Evolutionary conservation across 306 rosid genomes (phyloP).

Genomic region (Arachis hypogaea): DNA sequence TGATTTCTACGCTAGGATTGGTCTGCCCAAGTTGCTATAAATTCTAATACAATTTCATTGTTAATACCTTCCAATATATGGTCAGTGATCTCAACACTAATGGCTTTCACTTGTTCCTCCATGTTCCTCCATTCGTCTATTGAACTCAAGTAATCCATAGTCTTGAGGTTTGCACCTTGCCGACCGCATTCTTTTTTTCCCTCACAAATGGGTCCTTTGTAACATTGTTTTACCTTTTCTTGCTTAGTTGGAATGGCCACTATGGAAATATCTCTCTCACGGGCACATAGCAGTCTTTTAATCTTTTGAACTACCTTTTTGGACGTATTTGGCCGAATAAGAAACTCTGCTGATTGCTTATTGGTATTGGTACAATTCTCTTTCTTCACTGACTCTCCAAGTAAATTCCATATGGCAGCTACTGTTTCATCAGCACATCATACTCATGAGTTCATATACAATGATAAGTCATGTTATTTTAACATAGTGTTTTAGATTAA

Average conservation of each 20-base stretch:
- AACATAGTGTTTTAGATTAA: no score
- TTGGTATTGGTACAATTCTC: constrained; percentile 1
- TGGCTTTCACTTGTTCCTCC: constrained; percentile 43
- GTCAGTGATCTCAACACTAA: constrained; percentile 58
- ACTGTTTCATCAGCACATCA: constrained; percentile 41
- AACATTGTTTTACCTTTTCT: constrained; percentile 19
- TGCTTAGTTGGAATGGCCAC: constrained; percentile 44
- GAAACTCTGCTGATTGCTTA: constrained; percentile 39
- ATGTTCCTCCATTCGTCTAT: constrained; percentile 53
- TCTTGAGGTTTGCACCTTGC: constrained; percentile 36
- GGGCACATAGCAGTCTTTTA: constrained; percentile 61
- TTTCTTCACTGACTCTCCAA: constrained; percentile 43
- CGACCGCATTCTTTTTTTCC: constrained; percentile 47
- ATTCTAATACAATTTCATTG: constrained; percentile 51
- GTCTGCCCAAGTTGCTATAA: constrained; percentile 23
- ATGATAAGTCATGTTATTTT: background rate
- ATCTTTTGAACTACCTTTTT: constrained; percentile 56
- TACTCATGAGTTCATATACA: background rate
- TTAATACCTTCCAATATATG: constrained; percentile 55
- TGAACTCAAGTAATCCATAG: constrained; percentile 49
- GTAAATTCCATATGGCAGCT: constrained; percentile 52
- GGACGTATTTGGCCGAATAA: constrained; percentile 36
- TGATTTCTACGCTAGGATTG: background rate
- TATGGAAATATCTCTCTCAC: constrained; percentile 55
- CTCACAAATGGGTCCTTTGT: constrained; percentile 43